phyloP scores from a whole-genome alignment of 2,329 filamentous ascomycete species.

The Aspergillus clavatus region DNA sequence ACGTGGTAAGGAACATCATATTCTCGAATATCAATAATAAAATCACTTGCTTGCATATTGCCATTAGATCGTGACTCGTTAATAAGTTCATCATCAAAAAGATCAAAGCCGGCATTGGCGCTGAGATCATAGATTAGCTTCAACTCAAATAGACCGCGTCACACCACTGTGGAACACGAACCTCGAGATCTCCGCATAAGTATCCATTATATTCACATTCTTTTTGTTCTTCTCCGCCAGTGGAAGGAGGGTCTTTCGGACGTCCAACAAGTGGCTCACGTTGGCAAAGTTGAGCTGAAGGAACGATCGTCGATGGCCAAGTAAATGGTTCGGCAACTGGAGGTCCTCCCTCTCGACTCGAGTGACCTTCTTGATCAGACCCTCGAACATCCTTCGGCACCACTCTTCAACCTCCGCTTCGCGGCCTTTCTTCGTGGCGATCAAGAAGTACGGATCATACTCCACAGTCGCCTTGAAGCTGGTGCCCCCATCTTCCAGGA shows the following conservation, averaged over 20 bases:
- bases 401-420: slow-evolving; percentile 97
- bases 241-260: slow-evolving; percentile 76
- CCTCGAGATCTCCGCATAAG: slow-evolving; percentile 93
- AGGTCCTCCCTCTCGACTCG: slow-evolving; percentile 89
- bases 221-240: slow-evolving; percentile 96
- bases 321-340: slow-evolving; percentile 88
- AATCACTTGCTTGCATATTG: slow-evolving; percentile 88
- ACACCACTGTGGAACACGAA: slow-evolving; percentile 31
- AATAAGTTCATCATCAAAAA: slow-evolving; percentile 88
- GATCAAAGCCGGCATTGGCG: slow-evolving; percentile 78
- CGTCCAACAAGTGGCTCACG: slow-evolving; percentile 78
- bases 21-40: slow-evolving; percentile 96
- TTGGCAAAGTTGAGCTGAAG: slow-evolving; percentile 83
- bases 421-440: slow-evolving; percentile 80
- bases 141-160: neutral
- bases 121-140: slow-evolving; percentile 42
- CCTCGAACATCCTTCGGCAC: slow-evolving; percentile 73
- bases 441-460: slow-evolving; percentile 93
- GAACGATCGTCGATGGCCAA: slow-evolving; percentile 85
- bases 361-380: slow-evolving; percentile 71
- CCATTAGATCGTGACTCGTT: slow-evolving; percentile 73
- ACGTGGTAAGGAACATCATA: slow-evolving; percentile 99
- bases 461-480: slow-evolving; percentile 96
- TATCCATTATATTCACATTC: slow-evolving; percentile 94
- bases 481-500: slow-evolving; percentile 80